Conservation (phyloP, 2,329 filamentous ascomycete genomes). For the Neofusicoccum ribis region DNA sequence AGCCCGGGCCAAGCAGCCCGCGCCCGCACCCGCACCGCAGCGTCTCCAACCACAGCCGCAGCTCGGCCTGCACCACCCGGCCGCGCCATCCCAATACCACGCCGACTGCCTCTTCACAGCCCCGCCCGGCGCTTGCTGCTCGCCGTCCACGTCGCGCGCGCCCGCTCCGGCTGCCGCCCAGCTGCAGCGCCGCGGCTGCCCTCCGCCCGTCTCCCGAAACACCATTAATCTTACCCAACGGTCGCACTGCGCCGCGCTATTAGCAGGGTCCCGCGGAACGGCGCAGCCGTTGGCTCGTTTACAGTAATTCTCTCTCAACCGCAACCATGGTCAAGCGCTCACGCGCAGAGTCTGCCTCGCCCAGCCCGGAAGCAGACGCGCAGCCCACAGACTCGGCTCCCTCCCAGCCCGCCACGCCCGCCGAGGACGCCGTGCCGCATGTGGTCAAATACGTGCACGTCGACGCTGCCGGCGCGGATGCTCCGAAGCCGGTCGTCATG, state of each 20-base stretch:
- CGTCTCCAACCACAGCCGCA: not conserved
- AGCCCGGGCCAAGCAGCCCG: not conserved
- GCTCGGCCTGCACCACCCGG: not conserved
- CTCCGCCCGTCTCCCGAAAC: slow-evolving; percentile 1
- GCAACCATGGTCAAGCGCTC: slow-evolving; percentile 61
- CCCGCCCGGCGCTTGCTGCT: not conserved
- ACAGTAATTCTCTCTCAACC: slow-evolving; percentile 23
- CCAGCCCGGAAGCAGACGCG: slow-evolving; percentile 32
- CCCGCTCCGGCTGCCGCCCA: not conserved
- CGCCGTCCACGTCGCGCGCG: not conserved
- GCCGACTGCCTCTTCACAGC: not conserved
- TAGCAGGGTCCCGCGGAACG: not conserved
- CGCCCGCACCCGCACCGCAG: not conserved
- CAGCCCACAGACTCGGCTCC: slow-evolving; percentile 5
- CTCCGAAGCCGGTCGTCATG: slow-evolving; percentile 55
- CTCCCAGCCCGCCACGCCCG: slow-evolving; percentile 31
- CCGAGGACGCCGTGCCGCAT: slow-evolving; percentile 22
- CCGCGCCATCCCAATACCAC: not conserved
- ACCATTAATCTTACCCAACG: slow-evolving; percentile 11
- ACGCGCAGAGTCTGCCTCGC: slow-evolving; percentile 48
- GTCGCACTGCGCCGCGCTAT: slow-evolving; percentile 13
- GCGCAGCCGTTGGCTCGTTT: not conserved
- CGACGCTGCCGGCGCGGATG: slow-evolving; percentile 28
- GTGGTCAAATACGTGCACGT: slow-evolving; percentile 58
- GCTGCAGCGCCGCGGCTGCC: not conserved